Conservation (phyloP, 75 land plant species). For the Picea glauca region DNA sequence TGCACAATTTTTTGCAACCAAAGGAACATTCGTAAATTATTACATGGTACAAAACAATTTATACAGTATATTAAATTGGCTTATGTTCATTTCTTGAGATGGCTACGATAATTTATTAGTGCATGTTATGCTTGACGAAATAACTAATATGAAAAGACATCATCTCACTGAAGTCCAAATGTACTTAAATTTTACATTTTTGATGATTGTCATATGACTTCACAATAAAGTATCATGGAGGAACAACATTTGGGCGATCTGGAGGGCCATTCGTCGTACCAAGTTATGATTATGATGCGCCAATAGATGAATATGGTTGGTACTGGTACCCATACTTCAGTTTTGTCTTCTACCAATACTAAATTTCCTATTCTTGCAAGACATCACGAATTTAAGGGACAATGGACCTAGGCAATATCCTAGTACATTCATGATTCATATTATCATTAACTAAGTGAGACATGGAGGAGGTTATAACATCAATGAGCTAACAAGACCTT, state of each 20-base stretch:
- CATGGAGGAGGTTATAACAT: not conserved
- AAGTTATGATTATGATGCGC: conserved; percentile 52
- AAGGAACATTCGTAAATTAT: conserved; percentile 19
- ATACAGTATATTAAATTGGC: not conserved
- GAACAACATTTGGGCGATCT: conserved; percentile 50
- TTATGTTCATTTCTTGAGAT: not conserved
- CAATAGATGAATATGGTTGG: conserved; percentile 25
- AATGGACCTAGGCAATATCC: not conserved
- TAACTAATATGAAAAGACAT: not conserved
- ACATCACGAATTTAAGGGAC: conserved; percentile 2
- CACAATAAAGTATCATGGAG: conserved; percentile 28
- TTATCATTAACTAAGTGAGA: not conserved
- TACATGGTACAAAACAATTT: conserved; percentile 17
- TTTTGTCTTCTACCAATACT: not conserved
- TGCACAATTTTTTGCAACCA: conserved; percentile 16
- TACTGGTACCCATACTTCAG: not conserved
- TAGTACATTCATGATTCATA: not conserved
- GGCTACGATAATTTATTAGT: not conserved
- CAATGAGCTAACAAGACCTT: not conserved
- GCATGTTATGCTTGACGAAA: not conserved
- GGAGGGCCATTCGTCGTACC: conserved; percentile 49
- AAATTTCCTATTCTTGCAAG: conserved; percentile 14
- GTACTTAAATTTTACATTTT: not conserved
- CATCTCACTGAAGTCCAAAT: not conserved
- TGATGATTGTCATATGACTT: not conserved